These are phyloP conservation scores for Penicillium italicum DNA, from an alignment of 2,329 filamentous ascomycete species.

Conservation along the genomic window DNA sequence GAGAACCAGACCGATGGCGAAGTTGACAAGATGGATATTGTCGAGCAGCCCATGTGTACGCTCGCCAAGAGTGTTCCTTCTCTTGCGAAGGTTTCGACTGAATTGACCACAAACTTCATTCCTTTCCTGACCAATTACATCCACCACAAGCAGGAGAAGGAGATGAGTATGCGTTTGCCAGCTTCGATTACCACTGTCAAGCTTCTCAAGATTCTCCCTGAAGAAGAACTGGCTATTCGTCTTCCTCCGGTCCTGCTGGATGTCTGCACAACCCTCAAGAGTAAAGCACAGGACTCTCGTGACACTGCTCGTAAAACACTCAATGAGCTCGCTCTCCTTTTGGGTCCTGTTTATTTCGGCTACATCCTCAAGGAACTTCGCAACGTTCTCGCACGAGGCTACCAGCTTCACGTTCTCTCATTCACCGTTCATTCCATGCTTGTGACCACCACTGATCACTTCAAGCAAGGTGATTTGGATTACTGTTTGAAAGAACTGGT, in stretches of 20 bases:
- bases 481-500: conserved; percentile 79
- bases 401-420: conserved; percentile 90
- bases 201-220: conserved; percentile 74
- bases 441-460: conserved; percentile 67
- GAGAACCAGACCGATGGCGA: conserved; percentile 19
- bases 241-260: conserved; percentile 84
- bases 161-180: conserved; percentile 87
- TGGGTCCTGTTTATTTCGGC: conserved; percentile 78
- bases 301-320: conserved; percentile 89
- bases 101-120: conserved; percentile 71
- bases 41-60: conserved; percentile 33
- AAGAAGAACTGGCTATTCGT: conserved; percentile 66
- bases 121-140: conserved; percentile 79
- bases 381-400: conserved; percentile 76
- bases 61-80: conserved; percentile 66
- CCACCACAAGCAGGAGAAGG: conserved; percentile 90
- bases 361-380: conserved; percentile 92
- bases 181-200: conserved; percentile 87
- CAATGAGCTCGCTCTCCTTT: conserved; percentile 72
- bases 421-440: conserved; percentile 93
- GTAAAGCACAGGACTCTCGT: conserved; percentile 79
- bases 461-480: conserved; percentile 79
- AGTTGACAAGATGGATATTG: conserved; percentile 30
- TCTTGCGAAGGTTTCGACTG: conserved; percentile 63
- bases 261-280: conserved; percentile 87